A percentile compares a stretch with the other conserved stretches of the same genome.
These are phyloP conservation scores for Gaertneriomyces sp. DNA, from an alignment of 192 early-diverging fungal species.

Conservation along the genomic window DNA sequence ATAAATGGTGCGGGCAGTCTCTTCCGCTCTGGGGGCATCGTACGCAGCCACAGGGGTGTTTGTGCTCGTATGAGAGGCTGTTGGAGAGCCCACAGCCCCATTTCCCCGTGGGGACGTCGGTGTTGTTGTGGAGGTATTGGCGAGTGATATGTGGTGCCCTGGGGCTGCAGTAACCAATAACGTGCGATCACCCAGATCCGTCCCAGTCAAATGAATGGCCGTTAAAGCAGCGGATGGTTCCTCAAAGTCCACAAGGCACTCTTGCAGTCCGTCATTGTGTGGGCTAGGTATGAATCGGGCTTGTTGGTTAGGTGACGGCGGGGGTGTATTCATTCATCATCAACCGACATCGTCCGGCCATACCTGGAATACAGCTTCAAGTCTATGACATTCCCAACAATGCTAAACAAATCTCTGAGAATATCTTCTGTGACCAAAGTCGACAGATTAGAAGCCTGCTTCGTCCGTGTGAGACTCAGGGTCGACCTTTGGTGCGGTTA, in stretches of 20 bases:
- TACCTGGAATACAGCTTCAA: slow-evolving; percentile 35
- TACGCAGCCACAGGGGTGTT: slow-evolving; percentile 51
- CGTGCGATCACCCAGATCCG: slow-evolving; percentile 62
- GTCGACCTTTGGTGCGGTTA: too few relatives aligned
- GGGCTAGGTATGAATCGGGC: slow-evolving; percentile 34
- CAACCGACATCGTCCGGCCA: not conserved
- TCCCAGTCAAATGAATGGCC: slow-evolving; percentile 65
- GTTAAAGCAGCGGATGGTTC: slow-evolving; percentile 43
- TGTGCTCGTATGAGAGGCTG: slow-evolving; percentile 37
- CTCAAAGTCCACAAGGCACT: slow-evolving; percentile 59
- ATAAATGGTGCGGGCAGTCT: slow-evolving; percentile 73
- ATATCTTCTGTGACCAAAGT: slow-evolving; percentile 53
- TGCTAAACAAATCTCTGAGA: slow-evolving; percentile 54
- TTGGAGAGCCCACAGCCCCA: slow-evolving; percentile 7
- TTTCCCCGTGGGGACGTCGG: too few relatives aligned
- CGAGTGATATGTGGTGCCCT: not conserved
- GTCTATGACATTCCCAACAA: slow-evolving; percentile 50
- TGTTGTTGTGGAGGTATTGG: not conserved
- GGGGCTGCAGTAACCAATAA: slow-evolving; percentile 45
- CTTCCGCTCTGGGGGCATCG: slow-evolving; percentile 68
- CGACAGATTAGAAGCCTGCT: slow-evolving; percentile 64
- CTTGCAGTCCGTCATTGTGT: slow-evolving; percentile 39
- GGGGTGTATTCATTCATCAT: not conserved
- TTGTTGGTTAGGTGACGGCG: not conserved
- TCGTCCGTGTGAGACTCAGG: not conserved